Conservation (phyloP, 1,284 basidiomycete species). For the Leccinum subrobustum region DNA sequence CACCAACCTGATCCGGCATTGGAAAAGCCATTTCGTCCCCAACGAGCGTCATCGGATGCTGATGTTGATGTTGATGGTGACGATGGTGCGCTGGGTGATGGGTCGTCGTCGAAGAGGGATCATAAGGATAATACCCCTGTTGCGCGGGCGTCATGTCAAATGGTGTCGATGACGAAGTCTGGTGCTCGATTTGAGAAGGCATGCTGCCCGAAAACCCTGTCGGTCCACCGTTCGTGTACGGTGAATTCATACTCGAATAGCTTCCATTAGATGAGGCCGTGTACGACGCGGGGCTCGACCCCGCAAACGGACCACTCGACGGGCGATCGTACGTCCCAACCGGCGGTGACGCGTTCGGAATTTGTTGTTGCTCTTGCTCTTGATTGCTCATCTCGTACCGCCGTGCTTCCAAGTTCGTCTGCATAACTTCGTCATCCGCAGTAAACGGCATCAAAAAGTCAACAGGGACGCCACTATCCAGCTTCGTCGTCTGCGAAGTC, state of each 20-base stretch:
- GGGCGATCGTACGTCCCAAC: slow-evolving; percentile 23
- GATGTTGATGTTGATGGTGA: neutral
- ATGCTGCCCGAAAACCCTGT: neutral
- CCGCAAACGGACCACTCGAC: slow-evolving; percentile 21
- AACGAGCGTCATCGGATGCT: neutral
- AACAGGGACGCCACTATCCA: slow-evolving; percentile 14
- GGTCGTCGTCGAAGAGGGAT: neutral
- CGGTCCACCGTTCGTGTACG: slow-evolving; percentile 24
- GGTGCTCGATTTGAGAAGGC: neutral
- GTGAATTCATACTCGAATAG: slow-evolving; percentile 27
- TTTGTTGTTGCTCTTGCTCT: slow-evolving; percentile 9
- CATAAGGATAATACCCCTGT: neutral
- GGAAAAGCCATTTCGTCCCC: neutral
- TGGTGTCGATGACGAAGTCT: neutral
- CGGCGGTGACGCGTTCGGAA: slow-evolving; percentile 8
- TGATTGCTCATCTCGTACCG: slow-evolving; percentile 25
- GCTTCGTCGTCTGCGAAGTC: slow-evolving; percentile 14
- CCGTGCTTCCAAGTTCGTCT: slow-evolving; percentile 18
- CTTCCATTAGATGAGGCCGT: slow-evolving; percentile 23
- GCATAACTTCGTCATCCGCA: slow-evolving; percentile 21
- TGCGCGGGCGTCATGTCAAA: neutral
- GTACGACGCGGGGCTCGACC: slow-evolving; percentile 29
- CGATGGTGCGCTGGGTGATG: neutral
- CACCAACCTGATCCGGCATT: neutral
- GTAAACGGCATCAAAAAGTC: slow-evolving; percentile 29